Conservation (phyloP, 2,329 filamentous ascomycete genomes). For the Thielaviopsis musarum region DNA sequence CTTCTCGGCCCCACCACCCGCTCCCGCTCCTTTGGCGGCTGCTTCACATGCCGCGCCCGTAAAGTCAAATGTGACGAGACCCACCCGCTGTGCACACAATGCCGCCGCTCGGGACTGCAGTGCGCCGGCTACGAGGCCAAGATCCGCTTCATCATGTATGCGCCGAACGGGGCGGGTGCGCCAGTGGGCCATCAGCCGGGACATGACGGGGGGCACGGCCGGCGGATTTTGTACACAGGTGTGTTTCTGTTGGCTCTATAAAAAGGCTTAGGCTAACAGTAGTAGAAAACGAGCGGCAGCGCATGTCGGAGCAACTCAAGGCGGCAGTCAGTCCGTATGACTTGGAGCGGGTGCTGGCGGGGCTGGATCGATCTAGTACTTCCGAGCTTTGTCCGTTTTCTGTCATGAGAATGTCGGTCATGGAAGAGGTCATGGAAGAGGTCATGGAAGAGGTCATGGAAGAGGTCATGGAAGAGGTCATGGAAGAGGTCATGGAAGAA, state of each 20-base stretch:
- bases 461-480: no score
- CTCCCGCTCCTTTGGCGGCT: slow-evolving; percentile 7
- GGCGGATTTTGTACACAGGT: slow-evolving; percentile 9
- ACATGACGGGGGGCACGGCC: slow-evolving; percentile 7
- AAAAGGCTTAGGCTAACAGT: no score
- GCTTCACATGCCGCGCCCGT: slow-evolving; percentile 9
- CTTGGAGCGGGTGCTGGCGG: not conserved
- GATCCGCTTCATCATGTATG: slow-evolving; percentile 8
- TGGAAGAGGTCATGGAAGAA: no score
- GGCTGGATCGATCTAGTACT: not conserved
- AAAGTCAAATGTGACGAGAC: slow-evolving; percentile 11
- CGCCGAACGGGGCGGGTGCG: not conserved
- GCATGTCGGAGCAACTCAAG: slow-evolving; percentile 1
- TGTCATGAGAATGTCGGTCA: no score
- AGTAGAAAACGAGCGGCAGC: not conserved
- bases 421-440: no score
- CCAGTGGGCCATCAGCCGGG: not conserved
- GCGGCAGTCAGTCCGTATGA: not conserved
- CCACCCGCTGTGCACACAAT: slow-evolving; percentile 5
- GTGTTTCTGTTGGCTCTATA: not conserved
- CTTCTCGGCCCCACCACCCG: not conserved
- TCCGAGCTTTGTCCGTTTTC: slow-evolving; percentile 1
- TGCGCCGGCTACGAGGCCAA: slow-evolving; percentile 9
- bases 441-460: no score
- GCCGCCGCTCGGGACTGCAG: not conserved